A percentile compares a stretch with the other conserved stretches of the same genome.
Evolutionary conservation across 306 rosid genomes (phyloP).

Genomic region (Vicia villosa): DNA sequence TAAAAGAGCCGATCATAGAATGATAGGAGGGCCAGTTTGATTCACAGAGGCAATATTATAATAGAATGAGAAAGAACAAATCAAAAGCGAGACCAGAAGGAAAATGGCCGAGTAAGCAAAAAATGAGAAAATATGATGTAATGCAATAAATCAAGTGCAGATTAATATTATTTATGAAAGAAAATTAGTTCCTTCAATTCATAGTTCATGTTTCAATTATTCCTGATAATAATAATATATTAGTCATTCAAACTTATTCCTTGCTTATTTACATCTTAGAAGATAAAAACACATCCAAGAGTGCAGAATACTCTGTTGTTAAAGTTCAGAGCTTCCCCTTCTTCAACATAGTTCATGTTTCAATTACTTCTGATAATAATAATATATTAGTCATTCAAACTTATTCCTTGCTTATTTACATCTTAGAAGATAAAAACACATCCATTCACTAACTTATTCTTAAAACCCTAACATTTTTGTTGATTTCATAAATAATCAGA

Average conservation of each 20-base stretch:
- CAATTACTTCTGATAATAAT: conserved; percentile 17
- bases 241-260: conserved; percentile 3
- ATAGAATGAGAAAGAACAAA: conserved; percentile 5
- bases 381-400: conserved; percentile 5
- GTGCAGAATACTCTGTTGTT: conserved; percentile 2
- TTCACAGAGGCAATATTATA: not conserved
- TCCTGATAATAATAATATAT: conserved; percentile 10
- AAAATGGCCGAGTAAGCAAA: not conserved
- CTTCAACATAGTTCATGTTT: conserved; percentile 1
- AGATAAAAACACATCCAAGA: not conserved
- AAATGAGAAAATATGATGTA: not conserved
- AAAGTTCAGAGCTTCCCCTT: not conserved
- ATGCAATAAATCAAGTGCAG: not conserved
- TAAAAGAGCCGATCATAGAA: not conserved
- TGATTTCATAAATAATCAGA: not conserved
- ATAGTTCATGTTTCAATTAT: not conserved
- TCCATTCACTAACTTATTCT: not conserved
- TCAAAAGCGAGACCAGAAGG: not conserved
- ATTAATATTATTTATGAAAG: not conserved
- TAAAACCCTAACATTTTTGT: not conserved
- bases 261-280: conserved; percentile 9
- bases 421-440: not conserved
- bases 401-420: conserved; percentile 1
- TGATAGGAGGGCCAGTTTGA: conserved; percentile 4
- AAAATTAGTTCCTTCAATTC: not conserved